These are phyloP conservation scores for Seminavis robusta DNA, from an alignment of 108 stramenopile genomes.

Conservation along the genomic window DNA sequence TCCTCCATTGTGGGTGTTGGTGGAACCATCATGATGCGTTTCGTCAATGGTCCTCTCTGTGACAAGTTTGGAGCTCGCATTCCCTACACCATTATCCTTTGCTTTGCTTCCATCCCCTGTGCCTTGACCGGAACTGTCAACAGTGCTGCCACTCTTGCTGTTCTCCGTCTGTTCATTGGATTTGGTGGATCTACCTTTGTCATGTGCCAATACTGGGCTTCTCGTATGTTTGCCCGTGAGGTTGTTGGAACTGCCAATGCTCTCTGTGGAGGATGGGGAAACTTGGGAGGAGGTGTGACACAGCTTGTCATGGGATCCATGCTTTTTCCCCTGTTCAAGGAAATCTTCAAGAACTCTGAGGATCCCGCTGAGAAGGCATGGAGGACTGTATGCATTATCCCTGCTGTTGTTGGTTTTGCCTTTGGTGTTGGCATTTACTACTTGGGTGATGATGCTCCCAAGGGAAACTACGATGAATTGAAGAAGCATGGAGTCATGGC, in stretches of 20 bases:
- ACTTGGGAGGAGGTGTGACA: constrained; percentile 84
- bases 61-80: constrained; percentile 82
- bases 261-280: constrained; percentile 86
- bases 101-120: constrained; percentile 67
- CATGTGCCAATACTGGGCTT: constrained; percentile 82
- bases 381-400: constrained; percentile 71
- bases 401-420: constrained; percentile 59
- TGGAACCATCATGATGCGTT: constrained; percentile 68
- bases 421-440: constrained; percentile 37
- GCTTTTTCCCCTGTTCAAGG: constrained; percentile 68
- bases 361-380: constrained; percentile 75
- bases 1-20: constrained; percentile 71
- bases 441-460: constrained; percentile 78
- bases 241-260: constrained; percentile 88
- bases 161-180: constrained; percentile 80
- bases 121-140: constrained; percentile 61
- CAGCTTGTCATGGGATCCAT: constrained; percentile 61
- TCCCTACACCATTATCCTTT: constrained; percentile 50
- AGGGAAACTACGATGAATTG: constrained; percentile 79
- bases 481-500: constrained; percentile 71
- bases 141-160: constrained; percentile 38
- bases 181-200: constrained; percentile 82
- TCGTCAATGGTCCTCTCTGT: constrained; percentile 64
- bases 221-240: constrained; percentile 77
- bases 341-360: constrained; percentile 20